These are phyloP conservation scores for Penicillium sp. DNA, from an alignment of 2,329 filamentous ascomycete species.

Conservation along the genomic window DNA sequence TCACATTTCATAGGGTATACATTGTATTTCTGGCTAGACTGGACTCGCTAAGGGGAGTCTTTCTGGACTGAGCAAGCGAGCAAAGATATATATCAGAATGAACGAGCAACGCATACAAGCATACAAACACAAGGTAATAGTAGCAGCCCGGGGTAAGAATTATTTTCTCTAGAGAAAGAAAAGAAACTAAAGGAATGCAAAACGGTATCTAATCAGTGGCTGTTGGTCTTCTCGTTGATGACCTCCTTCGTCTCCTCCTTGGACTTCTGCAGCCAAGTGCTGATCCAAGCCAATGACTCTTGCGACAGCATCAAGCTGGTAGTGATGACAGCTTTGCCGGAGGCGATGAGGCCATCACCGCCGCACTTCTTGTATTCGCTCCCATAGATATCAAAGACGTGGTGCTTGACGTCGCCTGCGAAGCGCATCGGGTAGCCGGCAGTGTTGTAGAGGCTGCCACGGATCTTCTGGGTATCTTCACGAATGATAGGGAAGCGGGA, in stretches of 20 bases:
- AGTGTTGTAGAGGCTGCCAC: conserved; percentile 57
- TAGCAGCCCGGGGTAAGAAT: conserved; percentile 8
- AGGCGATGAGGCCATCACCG: conserved; percentile 58
- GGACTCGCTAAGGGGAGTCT: neutral
- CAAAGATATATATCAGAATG: neutral
- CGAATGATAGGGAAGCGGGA: conserved; percentile 66
- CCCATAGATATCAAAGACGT: conserved; percentile 42
- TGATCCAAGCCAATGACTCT: conserved; percentile 60
- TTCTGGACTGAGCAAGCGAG: neutral
- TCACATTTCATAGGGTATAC: neutral
- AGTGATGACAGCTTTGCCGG: conserved; percentile 64
- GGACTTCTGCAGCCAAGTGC: conserved; percentile 55
- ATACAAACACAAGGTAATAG: conserved; percentile 4
- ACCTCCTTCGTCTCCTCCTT: conserved; percentile 58
- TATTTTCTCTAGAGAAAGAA: conserved; percentile 22
- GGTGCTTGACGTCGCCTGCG: conserved; percentile 52
- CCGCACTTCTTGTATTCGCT: conserved; percentile 46
- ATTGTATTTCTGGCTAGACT: neutral
- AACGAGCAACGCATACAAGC: neutral
- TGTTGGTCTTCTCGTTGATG: conserved; percentile 46
- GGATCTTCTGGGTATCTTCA: conserved; percentile 67
- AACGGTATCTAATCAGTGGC: conserved; percentile 18
- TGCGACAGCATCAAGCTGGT: conserved; percentile 63
- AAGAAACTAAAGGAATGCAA: conserved; percentile 6
- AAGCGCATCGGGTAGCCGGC: conserved; percentile 60